Percentiles rank a stretch among this genome's conserved stretches.
These are phyloP conservation scores for Oryza nivara DNA, from an alignment of 176 grass and related monocot species.

Conservation along the genomic window DNA sequence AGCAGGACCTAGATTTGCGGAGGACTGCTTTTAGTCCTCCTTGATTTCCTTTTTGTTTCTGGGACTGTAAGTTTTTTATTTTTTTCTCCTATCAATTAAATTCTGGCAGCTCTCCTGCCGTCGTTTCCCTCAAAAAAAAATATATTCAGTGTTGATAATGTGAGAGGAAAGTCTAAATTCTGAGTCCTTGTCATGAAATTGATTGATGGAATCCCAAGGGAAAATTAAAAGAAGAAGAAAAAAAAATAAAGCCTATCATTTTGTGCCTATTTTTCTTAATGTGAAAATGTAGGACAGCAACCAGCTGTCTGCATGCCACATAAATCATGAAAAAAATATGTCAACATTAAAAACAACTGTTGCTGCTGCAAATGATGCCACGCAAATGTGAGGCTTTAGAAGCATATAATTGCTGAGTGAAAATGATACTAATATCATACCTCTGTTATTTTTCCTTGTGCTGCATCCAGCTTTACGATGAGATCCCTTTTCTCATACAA, in stretches of 20 bases:
- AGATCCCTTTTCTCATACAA: slow-evolving; percentile 94
- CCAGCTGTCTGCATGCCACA: not conserved
- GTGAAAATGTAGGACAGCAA: slow-evolving; percentile 41
- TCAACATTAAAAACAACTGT: slow-evolving; percentile 5
- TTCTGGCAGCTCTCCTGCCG: too few relatives aligned
- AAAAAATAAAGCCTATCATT: not conserved
- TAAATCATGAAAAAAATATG: slow-evolving; percentile 26
- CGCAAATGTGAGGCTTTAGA: slow-evolving; percentile 1
- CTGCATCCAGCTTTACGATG: slow-evolving; percentile 76
- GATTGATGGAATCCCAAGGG: slow-evolving; percentile 5
- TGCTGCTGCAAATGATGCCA: slow-evolving; percentile 16
- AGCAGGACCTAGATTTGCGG: too few relatives aligned
- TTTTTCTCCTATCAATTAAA: too few relatives aligned
- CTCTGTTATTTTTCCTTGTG: slow-evolving; percentile 86
- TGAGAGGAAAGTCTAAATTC: not conserved
- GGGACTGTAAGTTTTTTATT: too few relatives aligned
- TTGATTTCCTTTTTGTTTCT: too few relatives aligned
- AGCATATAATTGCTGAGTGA: slow-evolving; percentile 5
- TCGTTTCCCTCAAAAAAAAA: too few relatives aligned
- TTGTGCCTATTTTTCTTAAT: not conserved
- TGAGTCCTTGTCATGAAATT: not conserved
- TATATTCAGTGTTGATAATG: not conserved
- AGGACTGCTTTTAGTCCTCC: too few relatives aligned
- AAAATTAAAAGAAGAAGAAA: not conserved
- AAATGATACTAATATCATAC: slow-evolving; percentile 36